phyloP scores from a whole-genome alignment of 2,329 filamentous ascomycete genomes.

The Fusarium poae region DNA sequence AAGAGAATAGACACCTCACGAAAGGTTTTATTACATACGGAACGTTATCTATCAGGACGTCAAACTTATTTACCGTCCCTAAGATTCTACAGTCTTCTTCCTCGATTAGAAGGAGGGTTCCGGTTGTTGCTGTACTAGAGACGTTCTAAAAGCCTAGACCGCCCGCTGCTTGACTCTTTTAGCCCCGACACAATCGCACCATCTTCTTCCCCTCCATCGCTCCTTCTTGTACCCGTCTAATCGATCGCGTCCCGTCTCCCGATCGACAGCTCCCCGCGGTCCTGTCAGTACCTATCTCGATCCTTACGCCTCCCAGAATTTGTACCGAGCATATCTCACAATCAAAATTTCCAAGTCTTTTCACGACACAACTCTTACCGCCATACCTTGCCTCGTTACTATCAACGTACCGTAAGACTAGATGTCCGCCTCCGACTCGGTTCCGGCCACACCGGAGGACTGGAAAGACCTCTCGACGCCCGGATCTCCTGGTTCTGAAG shows the following conservation, averaged over 20 bases:
- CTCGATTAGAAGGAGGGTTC: constrained; percentile 27
- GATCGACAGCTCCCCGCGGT: constrained; percentile 41
- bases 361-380: not conserved
- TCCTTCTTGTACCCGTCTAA: constrained; percentile 45
- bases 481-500: constrained; percentile 60
- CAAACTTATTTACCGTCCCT: constrained; percentile 12
- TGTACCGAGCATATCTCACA: constrained; percentile 12
- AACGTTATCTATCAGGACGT: constrained; percentile 20
- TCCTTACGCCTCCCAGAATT: constrained; percentile 34
- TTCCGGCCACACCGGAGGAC: constrained; percentile 64
- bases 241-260: constrained; percentile 45
- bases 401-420: constrained; percentile 20
- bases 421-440: constrained; percentile 53
- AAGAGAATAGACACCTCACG: constrained; percentile 5
- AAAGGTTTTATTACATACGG: constrained; percentile 9
- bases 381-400: constrained; percentile 4
- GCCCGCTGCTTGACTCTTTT: constrained; percentile 44
- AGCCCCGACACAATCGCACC: constrained; percentile 49
- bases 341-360: not conserved
- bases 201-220: constrained; percentile 47
- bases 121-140: constrained; percentile 34
- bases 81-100: constrained; percentile 27
- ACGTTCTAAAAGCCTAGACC: constrained; percentile 43
- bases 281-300: constrained; percentile 33
- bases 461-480: constrained; percentile 55